These are phyloP conservation scores for Pholiota adiposa DNA, from an alignment of 1,284 basidiomycete species.

Conservation along the genomic window DNA sequence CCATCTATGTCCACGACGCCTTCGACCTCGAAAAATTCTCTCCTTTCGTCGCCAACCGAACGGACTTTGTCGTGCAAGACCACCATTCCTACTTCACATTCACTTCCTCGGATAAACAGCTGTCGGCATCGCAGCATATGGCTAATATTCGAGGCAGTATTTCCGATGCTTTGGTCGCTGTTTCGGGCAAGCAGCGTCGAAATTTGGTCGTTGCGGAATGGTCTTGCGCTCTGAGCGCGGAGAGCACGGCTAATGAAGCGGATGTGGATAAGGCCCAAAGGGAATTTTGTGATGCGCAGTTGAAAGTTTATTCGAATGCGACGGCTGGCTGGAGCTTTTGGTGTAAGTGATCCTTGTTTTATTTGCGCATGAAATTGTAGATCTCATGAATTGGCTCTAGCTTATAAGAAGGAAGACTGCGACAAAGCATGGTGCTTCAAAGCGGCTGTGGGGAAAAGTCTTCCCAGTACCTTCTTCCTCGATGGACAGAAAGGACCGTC, in stretches of 20 bases:
- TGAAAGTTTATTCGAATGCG: constrained; percentile 60
- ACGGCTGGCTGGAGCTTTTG: constrained; percentile 78
- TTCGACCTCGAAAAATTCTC: constrained; percentile 68
- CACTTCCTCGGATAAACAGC: constrained; percentile 47
- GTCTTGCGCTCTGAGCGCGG: constrained; percentile 69
- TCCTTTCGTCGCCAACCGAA: constrained; percentile 54
- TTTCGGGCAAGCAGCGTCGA: constrained; percentile 45
- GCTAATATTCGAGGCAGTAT: constrained; percentile 49
- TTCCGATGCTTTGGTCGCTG: constrained; percentile 40
- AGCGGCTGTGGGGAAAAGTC: constrained; percentile 55
- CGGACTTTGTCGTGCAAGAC: constrained; percentile 78
- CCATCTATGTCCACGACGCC: constrained; percentile 78
- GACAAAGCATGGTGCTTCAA: constrained; percentile 73
- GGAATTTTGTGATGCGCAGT: constrained; percentile 67
- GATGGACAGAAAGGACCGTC: constrained; percentile 35
- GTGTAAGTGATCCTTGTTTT: constrained; percentile 48
- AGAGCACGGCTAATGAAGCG: constrained; percentile 54
- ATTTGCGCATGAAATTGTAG: not conserved
- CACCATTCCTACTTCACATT: constrained; percentile 81
- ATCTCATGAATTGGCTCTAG: no score
- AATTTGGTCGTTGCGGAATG: constrained; percentile 77
- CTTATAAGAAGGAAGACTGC: constrained; percentile 66
- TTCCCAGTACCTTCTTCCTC: constrained; percentile 63
- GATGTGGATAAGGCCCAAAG: constrained; percentile 51
- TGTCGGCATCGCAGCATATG: constrained; percentile 54